These are phyloP conservation scores for Leccinum griseonigrum DNA, from an alignment of 1,284 basidiomycete species.

Conservation along the genomic window DNA sequence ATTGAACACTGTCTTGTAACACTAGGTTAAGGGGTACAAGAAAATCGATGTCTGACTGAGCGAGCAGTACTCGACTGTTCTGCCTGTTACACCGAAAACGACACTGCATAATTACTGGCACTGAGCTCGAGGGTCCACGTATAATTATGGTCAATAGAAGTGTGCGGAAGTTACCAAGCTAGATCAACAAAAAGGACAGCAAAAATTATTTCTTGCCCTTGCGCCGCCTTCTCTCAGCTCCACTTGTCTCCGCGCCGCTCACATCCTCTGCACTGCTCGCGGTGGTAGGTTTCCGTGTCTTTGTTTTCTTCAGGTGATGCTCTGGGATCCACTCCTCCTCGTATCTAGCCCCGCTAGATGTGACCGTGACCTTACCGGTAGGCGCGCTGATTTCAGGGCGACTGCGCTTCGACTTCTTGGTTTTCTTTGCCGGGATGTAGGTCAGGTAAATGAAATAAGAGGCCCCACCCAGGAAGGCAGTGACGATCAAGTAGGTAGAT, in stretches of 20 bases:
- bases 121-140: neutral
- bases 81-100: neutral
- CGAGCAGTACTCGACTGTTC: neutral
- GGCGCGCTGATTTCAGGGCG: slow-evolving; percentile 50
- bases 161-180: slow-evolving; percentile 2
- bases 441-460: slow-evolving; percentile 69
- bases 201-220: slow-evolving; percentile 55
- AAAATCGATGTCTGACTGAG: slow-evolving; percentile 39
- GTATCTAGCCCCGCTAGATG: slow-evolving; percentile 71
- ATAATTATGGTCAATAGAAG: slow-evolving; percentile 11
- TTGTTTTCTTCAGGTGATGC: slow-evolving; percentile 75
- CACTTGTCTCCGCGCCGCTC: slow-evolving; percentile 58
- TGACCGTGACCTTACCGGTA: slow-evolving; percentile 61
- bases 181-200: neutral
- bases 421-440: slow-evolving; percentile 57
- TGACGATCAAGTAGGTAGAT: slow-evolving; percentile 73
- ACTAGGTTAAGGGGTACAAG: slow-evolving; percentile 55
- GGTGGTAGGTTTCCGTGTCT: slow-evolving; percentile 45
- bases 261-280: slow-evolving; percentile 66
- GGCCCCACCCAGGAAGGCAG: slow-evolving; percentile 61
- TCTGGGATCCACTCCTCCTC: slow-evolving; percentile 93
- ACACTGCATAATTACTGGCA: neutral
- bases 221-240: slow-evolving; percentile 54
- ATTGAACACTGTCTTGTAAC: slow-evolving; percentile 7
- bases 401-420: slow-evolving; percentile 35